Evolutionary conservation across 2,329 filamentous ascomycete genomes (phyloP).

Genomic region (Trichoderma simmonsii): DNA sequence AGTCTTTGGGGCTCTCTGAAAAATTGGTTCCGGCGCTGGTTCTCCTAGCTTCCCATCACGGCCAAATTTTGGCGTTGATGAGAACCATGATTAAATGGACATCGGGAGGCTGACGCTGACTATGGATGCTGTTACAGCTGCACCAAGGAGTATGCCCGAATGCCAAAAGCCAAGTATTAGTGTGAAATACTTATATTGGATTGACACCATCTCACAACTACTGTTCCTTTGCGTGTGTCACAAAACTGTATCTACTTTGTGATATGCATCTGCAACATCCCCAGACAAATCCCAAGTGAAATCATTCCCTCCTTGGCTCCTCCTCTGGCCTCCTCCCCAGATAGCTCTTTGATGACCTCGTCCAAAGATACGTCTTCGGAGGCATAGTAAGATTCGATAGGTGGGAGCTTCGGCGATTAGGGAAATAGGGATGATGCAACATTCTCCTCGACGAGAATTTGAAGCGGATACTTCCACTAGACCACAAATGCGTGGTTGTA

Average conservation of each 20-base stretch:
- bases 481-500: conserved; percentile 37
- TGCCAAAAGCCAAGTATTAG: no score
- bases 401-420: conserved; percentile 43
- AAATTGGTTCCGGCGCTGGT: no score
- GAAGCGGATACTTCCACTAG: conserved; percentile 30
- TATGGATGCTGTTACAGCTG: no score
- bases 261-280: background rate
- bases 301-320: conserved; percentile 78
- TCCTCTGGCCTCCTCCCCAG: conserved; percentile 63
- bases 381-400: conserved; percentile 41
- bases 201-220: no score
- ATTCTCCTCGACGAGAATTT: conserved; percentile 32
- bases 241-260: background rate
- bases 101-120: no score
- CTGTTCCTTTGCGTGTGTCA: no score
- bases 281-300: conserved; percentile 62
- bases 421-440: conserved; percentile 38
- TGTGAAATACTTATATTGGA: no score
- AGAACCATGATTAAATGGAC: no score
- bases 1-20: no score
- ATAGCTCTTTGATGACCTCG: conserved; percentile 61
- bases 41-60: no score
- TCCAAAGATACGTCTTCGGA: conserved; percentile 29
- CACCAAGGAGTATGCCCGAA: no score
- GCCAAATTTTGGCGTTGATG: no score